Evolutionary conservation across 2,329 filamentous ascomycete species (phyloP).

Genomic region (Triangularia verruculosa): DNA sequence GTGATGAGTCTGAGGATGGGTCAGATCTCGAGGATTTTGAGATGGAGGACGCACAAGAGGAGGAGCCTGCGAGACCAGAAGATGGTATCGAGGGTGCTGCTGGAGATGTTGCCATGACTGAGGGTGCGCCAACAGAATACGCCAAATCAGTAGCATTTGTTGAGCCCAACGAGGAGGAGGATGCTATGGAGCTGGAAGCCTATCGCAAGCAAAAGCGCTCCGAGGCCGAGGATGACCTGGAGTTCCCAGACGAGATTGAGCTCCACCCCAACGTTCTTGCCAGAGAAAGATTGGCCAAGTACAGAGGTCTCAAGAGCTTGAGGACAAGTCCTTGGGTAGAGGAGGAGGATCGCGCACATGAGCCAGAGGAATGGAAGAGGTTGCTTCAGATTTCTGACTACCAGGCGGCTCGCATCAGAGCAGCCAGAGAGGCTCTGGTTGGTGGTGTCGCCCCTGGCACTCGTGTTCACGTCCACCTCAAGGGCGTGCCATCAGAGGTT

Average conservation of each 20-base stretch:
- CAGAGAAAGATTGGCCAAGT: constrained; percentile 78
- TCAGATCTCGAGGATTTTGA: constrained; percentile 75
- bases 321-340: constrained; percentile 86
- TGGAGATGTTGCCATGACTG: constrained; percentile 62
- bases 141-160: constrained; percentile 91
- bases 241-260: constrained; percentile 97
- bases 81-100: constrained; percentile 75
- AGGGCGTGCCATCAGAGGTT: constrained; percentile 44
- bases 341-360: constrained; percentile 78
- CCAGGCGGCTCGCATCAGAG: constrained; percentile 73
- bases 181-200: constrained; percentile 72
- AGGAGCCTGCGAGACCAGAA: constrained; percentile 64
- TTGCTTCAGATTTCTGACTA: constrained; percentile 88
- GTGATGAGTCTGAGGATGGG: constrained; percentile 74
- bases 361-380: constrained; percentile 86
- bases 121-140: constrained; percentile 79
- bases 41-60: constrained; percentile 56
- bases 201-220: constrained; percentile 75
- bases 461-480: constrained; percentile 75
- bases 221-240: constrained; percentile 84
- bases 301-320: constrained; percentile 88
- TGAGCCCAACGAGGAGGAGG: constrained; percentile 77
- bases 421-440: constrained; percentile 77
- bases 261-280: constrained; percentile 83
- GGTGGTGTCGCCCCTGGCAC: constrained; percentile 84